Base-by-base conservation (phyloP, 345 rosid species). In the Kandelia obovata region DNA sequence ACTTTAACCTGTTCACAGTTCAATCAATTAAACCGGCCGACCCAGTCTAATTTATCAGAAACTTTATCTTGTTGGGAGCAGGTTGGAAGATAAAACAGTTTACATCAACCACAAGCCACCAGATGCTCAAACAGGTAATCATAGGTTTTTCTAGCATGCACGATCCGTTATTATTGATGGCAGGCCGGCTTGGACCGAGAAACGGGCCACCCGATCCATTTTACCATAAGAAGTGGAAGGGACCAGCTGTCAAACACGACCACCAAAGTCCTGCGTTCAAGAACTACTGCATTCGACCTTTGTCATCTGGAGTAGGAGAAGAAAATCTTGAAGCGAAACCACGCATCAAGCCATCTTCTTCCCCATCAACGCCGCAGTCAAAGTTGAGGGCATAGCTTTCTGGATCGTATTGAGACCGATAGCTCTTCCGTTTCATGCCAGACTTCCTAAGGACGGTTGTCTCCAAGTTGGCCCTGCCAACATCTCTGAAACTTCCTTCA, bases 21-120 rank as follows among this genome's bases (percentile, higher is more conserved):
- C 30, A 28, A 28, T 28, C 30, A 28, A 1, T 2, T 1, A 2
- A 28, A 28, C 30, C 0, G 30, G 30, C 3, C 30, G 30, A 28
- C 3, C 30, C 30, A 28, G 37, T 34, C 6, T 34, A 1, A 34
- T 34, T 7, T 34, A 21, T 21, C 21, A 21, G 21, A 21, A 90
- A 92, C 84, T 83, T 86, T 43, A 90, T 86, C 89, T 83, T 90
- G 85, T 92, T 90, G 0, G 96, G 88, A 19, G 83, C 71, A 53
- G 87, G 79, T 61, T 76, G 80, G 10, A 75, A 37, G 47, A 75
- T 72, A 68, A 7, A 10, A 58, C 71, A 68, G 13, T 7, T 55
- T 1, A 55, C 9, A 13, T 16, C 26, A 53, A 20, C 26, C 7
- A 53, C 21, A 9, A n/a, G 7, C 21, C 26, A 21, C 27, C 23